phyloP scores from a whole-genome alignment of 2,329 filamentous ascomycete species.

The Ambrosiella beaveri region DNA sequence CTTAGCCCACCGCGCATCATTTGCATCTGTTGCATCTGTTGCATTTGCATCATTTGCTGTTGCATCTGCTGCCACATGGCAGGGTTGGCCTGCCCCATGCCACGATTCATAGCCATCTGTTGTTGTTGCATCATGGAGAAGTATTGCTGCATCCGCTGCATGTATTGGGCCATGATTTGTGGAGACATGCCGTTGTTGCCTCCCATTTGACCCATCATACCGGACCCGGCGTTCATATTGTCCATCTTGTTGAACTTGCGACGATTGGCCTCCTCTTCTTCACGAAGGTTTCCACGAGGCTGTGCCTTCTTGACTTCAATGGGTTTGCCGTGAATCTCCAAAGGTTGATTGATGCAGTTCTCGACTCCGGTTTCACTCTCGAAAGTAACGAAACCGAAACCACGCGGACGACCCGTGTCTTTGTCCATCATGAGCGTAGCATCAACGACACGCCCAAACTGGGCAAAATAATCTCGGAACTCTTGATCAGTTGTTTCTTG shows the following conservation, averaged over 20 bases:
- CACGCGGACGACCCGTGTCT: conserved; percentile 88
- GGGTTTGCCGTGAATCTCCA: conserved; percentile 87
- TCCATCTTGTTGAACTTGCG: conserved; percentile 43
- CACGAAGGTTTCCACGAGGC: conserved; percentile 80
- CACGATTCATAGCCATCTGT: conserved; percentile 51
- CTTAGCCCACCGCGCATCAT: conserved; percentile 19
- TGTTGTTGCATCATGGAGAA: conserved; percentile 90
- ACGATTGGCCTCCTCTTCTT: conserved; percentile 61
- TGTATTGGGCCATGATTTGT: conserved; percentile 96
- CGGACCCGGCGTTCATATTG: conserved; percentile 19
- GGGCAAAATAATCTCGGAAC: conserved; percentile 91
- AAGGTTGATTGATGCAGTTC: conserved; percentile 63
- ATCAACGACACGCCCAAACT: conserved; percentile 91
- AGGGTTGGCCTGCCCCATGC: conserved; percentile 31
- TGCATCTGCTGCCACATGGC: conserved; percentile 65
- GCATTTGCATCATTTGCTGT: conserved; percentile 62
- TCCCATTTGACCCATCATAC: conserved; percentile 27
- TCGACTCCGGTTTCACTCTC: conserved; percentile 93
- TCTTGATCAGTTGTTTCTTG: conserved; percentile 94
- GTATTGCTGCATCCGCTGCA: conserved; percentile 96
- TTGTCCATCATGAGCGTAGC: conserved; percentile 99
- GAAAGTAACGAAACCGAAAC: conserved; percentile 96
- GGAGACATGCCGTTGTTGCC: conserved; percentile 60
- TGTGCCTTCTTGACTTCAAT: conserved; percentile 99
- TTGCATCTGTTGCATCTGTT: conserved; percentile 43